Evolutionary conservation across 2,329 filamentous ascomycete genomes (phyloP).

Genomic region (Purpureocillium lavendulum): DNA sequence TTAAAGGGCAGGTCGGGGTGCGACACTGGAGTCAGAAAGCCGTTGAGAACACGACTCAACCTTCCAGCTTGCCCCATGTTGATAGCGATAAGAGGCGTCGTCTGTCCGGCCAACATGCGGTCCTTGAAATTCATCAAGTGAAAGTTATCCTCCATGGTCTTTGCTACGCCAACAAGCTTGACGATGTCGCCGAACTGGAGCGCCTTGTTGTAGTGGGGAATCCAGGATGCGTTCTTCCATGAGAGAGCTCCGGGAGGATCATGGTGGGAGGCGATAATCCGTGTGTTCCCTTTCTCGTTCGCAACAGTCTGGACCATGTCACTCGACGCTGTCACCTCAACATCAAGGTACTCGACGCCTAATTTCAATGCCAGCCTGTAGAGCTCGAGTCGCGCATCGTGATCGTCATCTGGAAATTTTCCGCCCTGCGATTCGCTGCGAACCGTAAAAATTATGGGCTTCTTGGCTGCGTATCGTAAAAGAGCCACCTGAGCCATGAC

Average conservation of each 20-base stretch:
- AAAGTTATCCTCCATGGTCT: slow-evolving; percentile 75
- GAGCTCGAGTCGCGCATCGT: slow-evolving; percentile 62
- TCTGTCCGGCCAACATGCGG: slow-evolving; percentile 63
- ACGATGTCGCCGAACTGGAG: slow-evolving; percentile 87
- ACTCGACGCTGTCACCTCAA: slow-evolving; percentile 81
- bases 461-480: slow-evolving; percentile 60
- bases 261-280: slow-evolving; percentile 92
- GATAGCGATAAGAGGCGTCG: slow-evolving; percentile 82
- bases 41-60: slow-evolving; percentile 81
- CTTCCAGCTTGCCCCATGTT: slow-evolving; percentile 91
- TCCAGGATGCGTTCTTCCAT: slow-evolving; percentile 92
- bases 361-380: slow-evolving; percentile 74
- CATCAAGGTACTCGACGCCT: slow-evolving; percentile 85
- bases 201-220: slow-evolving; percentile 80
- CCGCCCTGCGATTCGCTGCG: slow-evolving; percentile 82
- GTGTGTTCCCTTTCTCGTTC: slow-evolving; percentile 60
- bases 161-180: slow-evolving; percentile 83
- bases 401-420: slow-evolving; percentile 70
- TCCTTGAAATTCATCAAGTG: slow-evolving; percentile 73
- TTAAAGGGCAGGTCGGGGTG: slow-evolving; percentile 86
- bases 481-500: slow-evolving; percentile 75
- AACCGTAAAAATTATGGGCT: slow-evolving; percentile 89
- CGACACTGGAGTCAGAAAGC: slow-evolving; percentile 89
- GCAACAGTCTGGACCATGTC: slow-evolving; percentile 63
- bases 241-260: slow-evolving; percentile 72